Percentiles rank a stretch among this genome's conserved stretches.
Conservation (phyloP, 371 early-diverging fungal species). For the Mortierella sp. region DNA sequence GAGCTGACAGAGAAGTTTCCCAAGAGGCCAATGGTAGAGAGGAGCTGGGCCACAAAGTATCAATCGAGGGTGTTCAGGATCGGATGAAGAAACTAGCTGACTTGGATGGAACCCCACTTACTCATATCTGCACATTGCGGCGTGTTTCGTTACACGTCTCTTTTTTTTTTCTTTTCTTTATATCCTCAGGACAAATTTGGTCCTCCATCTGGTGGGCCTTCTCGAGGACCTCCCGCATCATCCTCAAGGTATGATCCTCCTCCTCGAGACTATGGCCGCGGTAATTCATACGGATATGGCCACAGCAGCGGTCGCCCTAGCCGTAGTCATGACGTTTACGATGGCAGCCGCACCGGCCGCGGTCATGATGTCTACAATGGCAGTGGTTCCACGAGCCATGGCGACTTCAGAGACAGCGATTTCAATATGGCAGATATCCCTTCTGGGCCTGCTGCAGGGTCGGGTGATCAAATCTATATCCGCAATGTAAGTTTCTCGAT, state of each 20-base stretch:
- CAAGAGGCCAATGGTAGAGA: not conserved
- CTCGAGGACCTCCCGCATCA: conserved; percentile 7
- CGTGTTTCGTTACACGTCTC: not conserved
- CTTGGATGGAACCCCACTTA: not conserved
- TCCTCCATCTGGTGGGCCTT: conserved; percentile 34
- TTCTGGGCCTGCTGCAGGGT: conserved; percentile 49
- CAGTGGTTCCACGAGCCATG: conserved; percentile 4
- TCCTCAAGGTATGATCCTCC: conserved; percentile 12
- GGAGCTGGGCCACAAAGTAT: not conserved
- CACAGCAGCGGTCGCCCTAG: not conserved
- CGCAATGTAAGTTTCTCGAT: conserved; percentile 61
- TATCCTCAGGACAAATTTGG: conserved; percentile 45
- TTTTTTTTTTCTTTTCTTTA: not conserved
- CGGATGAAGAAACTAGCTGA: not conserved
- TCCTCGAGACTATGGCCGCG: conserved; percentile 9
- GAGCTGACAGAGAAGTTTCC: not conserved
- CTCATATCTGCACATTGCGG: not conserved
- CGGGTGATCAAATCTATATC: conserved; percentile 65
- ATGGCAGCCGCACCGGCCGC: not conserved
- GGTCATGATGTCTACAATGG: conserved; percentile 6
- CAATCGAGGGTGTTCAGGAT: not conserved
- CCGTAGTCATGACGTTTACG: not conserved
- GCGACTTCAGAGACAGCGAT: conserved; percentile 22
- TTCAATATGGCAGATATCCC: conserved; percentile 29
- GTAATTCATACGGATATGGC: conserved; percentile 20